These are phyloP conservation scores for Candida frijolesensis DNA, from an alignment of 1,139 yeast genomes.

Conservation along the genomic window DNA sequence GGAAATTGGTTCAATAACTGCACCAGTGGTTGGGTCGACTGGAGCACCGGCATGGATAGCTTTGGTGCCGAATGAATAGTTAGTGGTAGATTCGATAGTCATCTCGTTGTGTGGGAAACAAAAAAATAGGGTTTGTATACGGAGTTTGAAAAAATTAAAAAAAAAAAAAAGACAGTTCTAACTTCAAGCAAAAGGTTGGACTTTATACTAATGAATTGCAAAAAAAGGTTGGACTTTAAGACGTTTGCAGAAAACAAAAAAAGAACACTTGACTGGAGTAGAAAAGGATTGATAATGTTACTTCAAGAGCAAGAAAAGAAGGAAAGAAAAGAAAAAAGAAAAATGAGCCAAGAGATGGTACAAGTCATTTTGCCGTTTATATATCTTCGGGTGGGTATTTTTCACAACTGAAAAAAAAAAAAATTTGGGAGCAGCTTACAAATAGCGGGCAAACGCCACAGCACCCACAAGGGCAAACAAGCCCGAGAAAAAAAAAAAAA, in stretches of 20 bases:
- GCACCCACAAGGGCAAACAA: neutral
- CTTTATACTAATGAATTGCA: conserved; percentile 8
- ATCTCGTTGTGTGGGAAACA: conserved; percentile 14
- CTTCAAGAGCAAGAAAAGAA: neutral
- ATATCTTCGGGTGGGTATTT: neutral
- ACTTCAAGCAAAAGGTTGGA: conserved; percentile 14
- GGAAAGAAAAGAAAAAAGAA: neutral
- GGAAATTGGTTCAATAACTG: conserved; percentile 84
- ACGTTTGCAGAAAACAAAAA: conserved; percentile 2
- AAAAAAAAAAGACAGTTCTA: neutral
- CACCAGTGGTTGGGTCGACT: conserved; percentile 76
- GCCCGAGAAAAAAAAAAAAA: neutral
- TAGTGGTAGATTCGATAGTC: conserved; percentile 25
- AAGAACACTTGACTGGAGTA: neutral
- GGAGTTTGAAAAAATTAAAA: conserved; percentile 4
- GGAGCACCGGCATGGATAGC: conserved; percentile 87
- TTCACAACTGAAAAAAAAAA: conserved; percentile 2
- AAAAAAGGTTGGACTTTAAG: conserved; percentile 19
- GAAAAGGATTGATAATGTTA: neutral
- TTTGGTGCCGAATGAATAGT: conserved; percentile 66
- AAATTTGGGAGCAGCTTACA: neutral
- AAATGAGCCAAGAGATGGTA: neutral
- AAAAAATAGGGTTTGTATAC: conserved; percentile 8
- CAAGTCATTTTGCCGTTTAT: neutral
- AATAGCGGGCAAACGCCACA: conserved; percentile 1